Percentiles rank a stretch among this genome's conserved stretches.
phyloP scores from a whole-genome alignment of 305 asterid species.

The Petunia hybrid region DNA sequence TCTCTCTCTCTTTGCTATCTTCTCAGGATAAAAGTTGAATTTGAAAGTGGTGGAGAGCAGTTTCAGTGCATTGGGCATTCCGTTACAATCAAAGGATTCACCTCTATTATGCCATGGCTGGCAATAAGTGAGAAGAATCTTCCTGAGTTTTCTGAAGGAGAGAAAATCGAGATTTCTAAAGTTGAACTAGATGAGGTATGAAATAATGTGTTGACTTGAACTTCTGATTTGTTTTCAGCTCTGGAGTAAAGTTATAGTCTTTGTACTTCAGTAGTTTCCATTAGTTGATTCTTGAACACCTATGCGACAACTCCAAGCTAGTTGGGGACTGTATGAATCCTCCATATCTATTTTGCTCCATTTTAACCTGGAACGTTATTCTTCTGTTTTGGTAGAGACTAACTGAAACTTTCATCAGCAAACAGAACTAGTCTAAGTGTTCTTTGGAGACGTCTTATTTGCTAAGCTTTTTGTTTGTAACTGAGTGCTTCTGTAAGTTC shows the following conservation, averaged over 20 bases:
- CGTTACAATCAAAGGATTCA: constrained; percentile 72
- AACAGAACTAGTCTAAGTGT: neutral
- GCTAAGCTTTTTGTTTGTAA: neutral
- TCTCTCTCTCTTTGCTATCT: neutral
- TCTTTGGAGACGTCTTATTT: neutral
- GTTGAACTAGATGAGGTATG: constrained; percentile 78
- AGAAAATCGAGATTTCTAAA: constrained; percentile 64
- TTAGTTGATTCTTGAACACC: neutral
- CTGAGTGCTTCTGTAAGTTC: neutral
- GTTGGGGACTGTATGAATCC: neutral
- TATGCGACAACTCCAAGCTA: constrained; percentile 1
- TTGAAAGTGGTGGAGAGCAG: constrained; percentile 76
- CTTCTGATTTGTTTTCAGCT: constrained; percentile 17
- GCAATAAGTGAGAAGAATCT: constrained; percentile 73
- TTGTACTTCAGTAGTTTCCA: constrained; percentile 26
- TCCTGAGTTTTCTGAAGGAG: constrained; percentile 71
- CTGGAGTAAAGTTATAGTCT: constrained; percentile 11
- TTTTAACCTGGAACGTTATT: neutral
- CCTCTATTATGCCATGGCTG: constrained; percentile 93
- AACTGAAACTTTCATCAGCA: neutral
- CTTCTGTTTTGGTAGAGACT: neutral
- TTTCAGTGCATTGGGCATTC: constrained; percentile 79
- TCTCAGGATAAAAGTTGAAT: constrained; percentile 69
- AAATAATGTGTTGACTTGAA: neutral
- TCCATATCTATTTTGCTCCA: constrained; percentile 3